Conservation (phyloP, 306 rosid species). For the Glycine tomentella region DNA sequence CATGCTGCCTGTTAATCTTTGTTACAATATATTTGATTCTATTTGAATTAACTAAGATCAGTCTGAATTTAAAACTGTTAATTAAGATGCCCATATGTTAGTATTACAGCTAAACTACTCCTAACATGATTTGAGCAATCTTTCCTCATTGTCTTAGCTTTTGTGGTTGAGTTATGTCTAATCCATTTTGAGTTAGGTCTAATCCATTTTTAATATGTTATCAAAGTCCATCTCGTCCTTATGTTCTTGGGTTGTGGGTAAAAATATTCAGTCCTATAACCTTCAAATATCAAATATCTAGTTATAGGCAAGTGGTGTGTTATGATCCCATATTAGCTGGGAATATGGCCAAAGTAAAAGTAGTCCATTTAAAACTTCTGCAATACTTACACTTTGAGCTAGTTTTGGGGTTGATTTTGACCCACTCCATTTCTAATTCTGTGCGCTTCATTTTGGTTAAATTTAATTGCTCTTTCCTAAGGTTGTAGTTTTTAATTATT, state of each 20-base stretch:
- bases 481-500: constrained; percentile 8
- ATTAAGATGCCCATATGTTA: background rate
- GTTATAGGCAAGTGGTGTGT: background rate
- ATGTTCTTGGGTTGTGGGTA: background rate
- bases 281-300: background rate
- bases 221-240: background rate
- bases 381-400: background rate
- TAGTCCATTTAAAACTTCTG: background rate
- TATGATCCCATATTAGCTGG: background rate
- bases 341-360: background rate
- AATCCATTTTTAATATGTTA: background rate
- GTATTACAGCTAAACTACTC: background rate
- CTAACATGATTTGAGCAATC: background rate
- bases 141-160: background rate
- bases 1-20: constrained; percentile 31
- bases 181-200: background rate
- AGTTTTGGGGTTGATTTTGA: background rate
- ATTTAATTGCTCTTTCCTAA: constrained; percentile 16
- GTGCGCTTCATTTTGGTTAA: background rate
- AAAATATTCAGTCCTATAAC: background rate
- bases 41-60: constrained; percentile 32
- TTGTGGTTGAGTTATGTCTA: background rate
- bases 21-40: constrained; percentile 35
- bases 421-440: background rate
- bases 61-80: background rate